A percentile compares a stretch with the other conserved stretches of the same genome.
Conservation (phyloP, 805 yeast species). For the Candida quercuum region DNA sequence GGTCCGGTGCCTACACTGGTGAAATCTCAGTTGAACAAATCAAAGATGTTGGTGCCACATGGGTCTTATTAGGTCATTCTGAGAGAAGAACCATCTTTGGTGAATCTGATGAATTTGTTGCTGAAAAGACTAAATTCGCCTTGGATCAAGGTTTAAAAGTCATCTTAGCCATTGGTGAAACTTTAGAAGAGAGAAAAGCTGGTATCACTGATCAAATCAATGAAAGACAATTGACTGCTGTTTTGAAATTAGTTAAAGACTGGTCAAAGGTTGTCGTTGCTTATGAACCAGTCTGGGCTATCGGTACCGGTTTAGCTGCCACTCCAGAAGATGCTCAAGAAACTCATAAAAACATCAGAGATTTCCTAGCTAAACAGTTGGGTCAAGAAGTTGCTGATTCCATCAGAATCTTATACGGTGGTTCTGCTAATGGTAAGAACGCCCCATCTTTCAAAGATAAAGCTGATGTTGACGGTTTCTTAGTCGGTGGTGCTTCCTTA, state of each 20-base stretch:
- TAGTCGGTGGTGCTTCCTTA: conserved; percentile 98
- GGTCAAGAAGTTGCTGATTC: conserved; percentile 72
- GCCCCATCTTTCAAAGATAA: conserved; percentile 87
- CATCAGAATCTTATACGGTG: conserved; percentile 95
- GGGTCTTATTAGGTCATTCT: conserved; percentile 97
- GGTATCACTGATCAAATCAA: conserved; percentile 82
- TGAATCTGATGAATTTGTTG: conserved; percentile 87
- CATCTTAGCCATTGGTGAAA: conserved; percentile 96
- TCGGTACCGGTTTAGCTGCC: conserved; percentile 98
- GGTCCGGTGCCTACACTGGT: conserved; percentile 97
- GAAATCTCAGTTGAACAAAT: conserved; percentile 86
- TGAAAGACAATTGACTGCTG: conserved; percentile 88
- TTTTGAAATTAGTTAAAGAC: conserved; percentile 71
- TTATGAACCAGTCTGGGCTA: conserved; percentile 99
- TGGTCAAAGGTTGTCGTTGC: conserved; percentile 94
- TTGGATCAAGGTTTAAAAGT: conserved; percentile 85
- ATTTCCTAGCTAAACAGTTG: conserved; percentile 68
- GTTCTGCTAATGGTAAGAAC: conserved; percentile 95
- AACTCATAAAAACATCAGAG: conserved; percentile 86
- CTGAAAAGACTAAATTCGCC: conserved; percentile 92
- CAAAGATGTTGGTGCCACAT: conserved; percentile 86
- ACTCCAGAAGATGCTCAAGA: conserved; percentile 98
- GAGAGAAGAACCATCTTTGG: conserved; percentile 94
- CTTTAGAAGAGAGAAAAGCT: conserved; percentile 89
- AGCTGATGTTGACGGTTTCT: conserved; percentile 94